Conservation (phyloP, 2,329 filamentous ascomycete genomes). For the Fusarium sp. region DNA sequence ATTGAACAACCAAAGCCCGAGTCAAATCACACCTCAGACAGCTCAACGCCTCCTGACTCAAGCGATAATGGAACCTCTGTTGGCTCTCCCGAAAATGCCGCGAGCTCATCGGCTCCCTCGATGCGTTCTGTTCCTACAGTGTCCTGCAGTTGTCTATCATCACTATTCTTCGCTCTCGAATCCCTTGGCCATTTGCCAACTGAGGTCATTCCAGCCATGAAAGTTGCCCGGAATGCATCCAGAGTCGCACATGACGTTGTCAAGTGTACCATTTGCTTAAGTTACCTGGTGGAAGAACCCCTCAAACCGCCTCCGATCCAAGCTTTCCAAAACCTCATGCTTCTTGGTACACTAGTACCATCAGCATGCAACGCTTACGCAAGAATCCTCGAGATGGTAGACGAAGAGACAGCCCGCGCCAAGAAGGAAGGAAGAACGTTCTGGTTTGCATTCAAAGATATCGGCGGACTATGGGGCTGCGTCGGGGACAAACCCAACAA, state of each 20-base stretch:
- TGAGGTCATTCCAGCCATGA: slow-evolving; percentile 61
- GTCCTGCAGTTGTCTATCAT: slow-evolving; percentile 62
- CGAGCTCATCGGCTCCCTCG: slow-evolving; percentile 9
- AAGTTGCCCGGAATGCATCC: slow-evolving; percentile 61
- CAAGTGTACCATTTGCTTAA: slow-evolving; percentile 63
- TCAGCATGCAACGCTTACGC: slow-evolving; percentile 69
- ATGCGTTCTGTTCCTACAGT: slow-evolving; percentile 48
- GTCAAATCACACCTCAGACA: slow-evolving; percentile 29
- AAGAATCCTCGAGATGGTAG: slow-evolving; percentile 66
- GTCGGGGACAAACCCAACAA: slow-evolving; percentile 42
- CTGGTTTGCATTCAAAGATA: slow-evolving; percentile 59
- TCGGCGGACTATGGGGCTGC: slow-evolving; percentile 63
- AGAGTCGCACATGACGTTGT: slow-evolving; percentile 64
- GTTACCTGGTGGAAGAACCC: slow-evolving; percentile 53
- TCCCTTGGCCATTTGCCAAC: slow-evolving; percentile 61
- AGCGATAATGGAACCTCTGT: slow-evolving; percentile 43
- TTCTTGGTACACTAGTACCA: slow-evolving; percentile 68
- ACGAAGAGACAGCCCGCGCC: slow-evolving; percentile 62
- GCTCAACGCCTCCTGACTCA: slow-evolving; percentile 37
- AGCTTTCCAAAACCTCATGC: slow-evolving; percentile 69
- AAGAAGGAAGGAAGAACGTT: slow-evolving; percentile 57
- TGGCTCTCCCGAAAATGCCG: slow-evolving; percentile 32
- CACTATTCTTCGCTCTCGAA: slow-evolving; percentile 64
- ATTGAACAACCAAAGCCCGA: slow-evolving; percentile 31
- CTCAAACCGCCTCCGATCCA: slow-evolving; percentile 58